These are phyloP conservation scores for Cucurbita pepo DNA, from an alignment of 306 rosid genomes.

Conservation along the genomic window DNA sequence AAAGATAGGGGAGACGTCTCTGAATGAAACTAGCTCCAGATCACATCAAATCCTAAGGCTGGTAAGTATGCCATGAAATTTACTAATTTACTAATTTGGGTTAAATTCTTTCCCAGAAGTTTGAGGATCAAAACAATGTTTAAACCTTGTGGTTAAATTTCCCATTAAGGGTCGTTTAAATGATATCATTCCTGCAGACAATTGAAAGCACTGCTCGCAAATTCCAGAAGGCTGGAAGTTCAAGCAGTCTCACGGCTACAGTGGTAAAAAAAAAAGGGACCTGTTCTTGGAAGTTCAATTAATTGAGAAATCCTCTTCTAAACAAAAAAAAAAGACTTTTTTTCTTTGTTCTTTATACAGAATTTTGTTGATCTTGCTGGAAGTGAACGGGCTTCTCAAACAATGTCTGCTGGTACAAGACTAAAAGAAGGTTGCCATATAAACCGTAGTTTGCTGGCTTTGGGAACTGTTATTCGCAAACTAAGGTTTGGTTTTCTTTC, in stretches of 20 bases:
- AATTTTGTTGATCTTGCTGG: slow-evolving; percentile 81
- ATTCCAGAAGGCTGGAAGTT: slow-evolving; percentile 17
- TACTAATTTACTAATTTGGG: neutral
- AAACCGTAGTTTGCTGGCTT: slow-evolving; percentile 74
- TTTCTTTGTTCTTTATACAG: slow-evolving; percentile 22
- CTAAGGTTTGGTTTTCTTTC: slow-evolving; percentile 36
- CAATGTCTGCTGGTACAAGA: slow-evolving; percentile 61
- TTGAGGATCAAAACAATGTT: neutral
- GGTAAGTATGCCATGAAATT: slow-evolving; percentile 27
- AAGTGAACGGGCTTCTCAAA: slow-evolving; percentile 82
- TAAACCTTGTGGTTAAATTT: neutral
- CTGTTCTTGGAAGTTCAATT: neutral
- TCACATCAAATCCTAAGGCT: slow-evolving; percentile 89
- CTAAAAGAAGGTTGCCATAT: slow-evolving; percentile 92
- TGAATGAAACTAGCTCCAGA: slow-evolving; percentile 85
- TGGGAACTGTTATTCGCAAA: slow-evolving; percentile 87
- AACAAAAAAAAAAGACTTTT: neutral
- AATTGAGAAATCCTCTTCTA: neutral
- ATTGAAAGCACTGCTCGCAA: slow-evolving; percentile 56
- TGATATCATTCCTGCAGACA: slow-evolving; percentile 36
- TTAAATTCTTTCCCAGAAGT: neutral
- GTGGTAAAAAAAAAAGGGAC: slow-evolving; percentile 30
- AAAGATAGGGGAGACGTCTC: slow-evolving; percentile 78
- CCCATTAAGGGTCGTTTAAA: neutral
- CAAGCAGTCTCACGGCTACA: slow-evolving; percentile 49